Conservation (phyloP, 306 rosid genomes). For the Amphicarpaea edgeworthii region DNA sequence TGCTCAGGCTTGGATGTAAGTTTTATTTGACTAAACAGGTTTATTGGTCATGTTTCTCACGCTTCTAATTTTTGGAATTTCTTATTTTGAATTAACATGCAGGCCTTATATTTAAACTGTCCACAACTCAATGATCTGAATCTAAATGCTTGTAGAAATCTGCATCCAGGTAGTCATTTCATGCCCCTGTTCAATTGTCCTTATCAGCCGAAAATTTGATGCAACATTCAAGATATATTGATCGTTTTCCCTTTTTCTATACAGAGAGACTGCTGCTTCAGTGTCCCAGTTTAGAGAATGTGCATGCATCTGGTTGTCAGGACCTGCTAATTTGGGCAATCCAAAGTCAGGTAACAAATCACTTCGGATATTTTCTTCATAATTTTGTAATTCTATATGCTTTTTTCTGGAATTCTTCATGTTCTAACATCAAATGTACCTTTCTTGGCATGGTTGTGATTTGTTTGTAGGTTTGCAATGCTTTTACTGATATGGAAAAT, state of each 20-base stretch:
- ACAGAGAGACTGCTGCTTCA: slow-evolving; percentile 87
- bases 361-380: slow-evolving; percentile 35
- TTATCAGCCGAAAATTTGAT: slow-evolving; percentile 20
- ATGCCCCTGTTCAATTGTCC: slow-evolving; percentile 26
- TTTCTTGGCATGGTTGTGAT: slow-evolving; percentile 33
- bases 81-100: slow-evolving; percentile 45
- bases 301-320: slow-evolving; percentile 86
- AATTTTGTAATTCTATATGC: too few relatives aligned
- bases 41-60: not conserved
- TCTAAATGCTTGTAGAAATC: slow-evolving; percentile 82
- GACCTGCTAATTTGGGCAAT: slow-evolving; percentile 65
- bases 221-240: not conserved
- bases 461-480: slow-evolving; percentile 64
- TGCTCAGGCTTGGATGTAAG: slow-evolving; percentile 94
- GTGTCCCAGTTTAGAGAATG: slow-evolving; percentile 73
- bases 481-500: slow-evolving; percentile 51
- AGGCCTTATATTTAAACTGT: slow-evolving; percentile 92
- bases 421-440: slow-evolving; percentile 15
- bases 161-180: slow-evolving; percentile 80
- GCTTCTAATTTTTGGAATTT: slow-evolving; percentile 39
- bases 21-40: slow-evolving; percentile 33
- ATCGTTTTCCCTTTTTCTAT: slow-evolving; percentile 15
- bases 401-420: too few relatives aligned
- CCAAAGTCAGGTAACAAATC: slow-evolving; percentile 73
- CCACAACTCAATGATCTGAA: slow-evolving; percentile 86